A percentile compares a stretch with the other conserved stretches of the same genome.
These are phyloP conservation scores for Vanrija pseudolonga DNA, from an alignment of 1,284 basidiomycete genomes.

Conservation along the genomic window DNA sequence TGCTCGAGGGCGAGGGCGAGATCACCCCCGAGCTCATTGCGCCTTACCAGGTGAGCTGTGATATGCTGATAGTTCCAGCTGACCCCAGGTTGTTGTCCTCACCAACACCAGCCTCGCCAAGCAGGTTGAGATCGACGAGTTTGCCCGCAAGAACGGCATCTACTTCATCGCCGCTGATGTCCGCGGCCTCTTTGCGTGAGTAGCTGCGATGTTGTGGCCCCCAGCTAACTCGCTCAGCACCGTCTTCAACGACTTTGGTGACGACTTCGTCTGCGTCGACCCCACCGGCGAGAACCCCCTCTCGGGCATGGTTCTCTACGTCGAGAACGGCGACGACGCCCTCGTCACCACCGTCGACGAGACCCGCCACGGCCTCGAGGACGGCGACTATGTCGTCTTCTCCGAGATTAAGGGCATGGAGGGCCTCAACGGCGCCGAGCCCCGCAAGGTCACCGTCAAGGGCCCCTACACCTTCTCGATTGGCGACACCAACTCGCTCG, in stretches of 20 bases:
- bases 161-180: constrained; percentile 92
- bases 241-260: constrained; percentile 95
- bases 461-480: constrained; percentile 95
- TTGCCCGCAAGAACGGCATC: constrained; percentile 81
- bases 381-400: constrained; percentile 97
- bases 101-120: constrained; percentile 73
- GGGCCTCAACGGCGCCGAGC: constrained; percentile 84
- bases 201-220: constrained; percentile 7
- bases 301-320: constrained; percentile 90
- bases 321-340: constrained; percentile 78
- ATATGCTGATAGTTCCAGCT: not conserved
- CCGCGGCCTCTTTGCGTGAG: constrained; percentile 88
- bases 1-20: constrained; percentile 64
- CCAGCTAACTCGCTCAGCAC: constrained; percentile 54
- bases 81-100: constrained; percentile 74
- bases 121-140: constrained; percentile 93
- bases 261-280: constrained; percentile 91
- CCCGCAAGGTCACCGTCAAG: constrained; percentile 87
- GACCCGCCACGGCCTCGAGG: constrained; percentile 93
- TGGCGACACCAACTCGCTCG: constrained; percentile 75
- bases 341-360: constrained; percentile 96
- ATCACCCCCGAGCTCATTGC: constrained; percentile 76
- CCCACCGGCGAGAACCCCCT: constrained; percentile 92
- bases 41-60: constrained; percentile 73
- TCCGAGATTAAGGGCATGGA: constrained; percentile 96